These are phyloP conservation scores for Phytopythium cucurbitacearum DNA, from an alignment of 352 stramenopile species.

Conservation along the genomic window DNA sequence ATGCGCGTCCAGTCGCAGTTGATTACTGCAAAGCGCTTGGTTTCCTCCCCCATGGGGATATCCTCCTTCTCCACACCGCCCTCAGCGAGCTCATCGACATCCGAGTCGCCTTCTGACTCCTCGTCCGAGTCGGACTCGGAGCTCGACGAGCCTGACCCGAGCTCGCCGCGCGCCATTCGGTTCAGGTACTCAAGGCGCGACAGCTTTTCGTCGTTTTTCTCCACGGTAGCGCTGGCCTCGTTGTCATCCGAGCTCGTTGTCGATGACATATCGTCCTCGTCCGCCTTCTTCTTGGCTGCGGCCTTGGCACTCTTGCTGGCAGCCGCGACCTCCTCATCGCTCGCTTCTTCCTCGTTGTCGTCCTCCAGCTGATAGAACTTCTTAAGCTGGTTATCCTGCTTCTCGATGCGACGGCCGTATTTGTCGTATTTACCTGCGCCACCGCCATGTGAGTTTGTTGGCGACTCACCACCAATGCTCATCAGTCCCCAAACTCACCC, in stretches of 20 bases:
- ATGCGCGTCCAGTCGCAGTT: constrained; percentile 97
- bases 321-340: constrained; percentile 10
- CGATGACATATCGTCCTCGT: constrained; percentile 20
- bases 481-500: constrained; percentile 13
- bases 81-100: constrained; percentile 37
- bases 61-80: constrained; percentile 43
- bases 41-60: constrained; percentile 80
- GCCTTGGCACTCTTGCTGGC: constrained; percentile 10
- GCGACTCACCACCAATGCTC: background rate
- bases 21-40: constrained; percentile 89
- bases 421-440: constrained; percentile 74
- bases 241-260: constrained; percentile 31
- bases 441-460: too few relatives aligned
- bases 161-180: constrained; percentile 78
- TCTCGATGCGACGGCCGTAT: constrained; percentile 77
- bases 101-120: constrained; percentile 9
- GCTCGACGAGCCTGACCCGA: constrained; percentile 43
- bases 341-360: constrained; percentile 29
- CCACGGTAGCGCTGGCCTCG: constrained; percentile 17
- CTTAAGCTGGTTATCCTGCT: constrained; percentile 71
- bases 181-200: constrained; percentile 84
- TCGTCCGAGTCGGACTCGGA: constrained; percentile 49
- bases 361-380: constrained; percentile 81
- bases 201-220: constrained; percentile 56
- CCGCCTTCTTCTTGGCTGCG: constrained; percentile 5